A percentile compares a stretch with the other conserved stretches of the same genome.
Evolutionary conservation across 371 early-diverging fungal genomes (phyloP).

Genomic region (Syncephalastrum contaminatum): DNA sequence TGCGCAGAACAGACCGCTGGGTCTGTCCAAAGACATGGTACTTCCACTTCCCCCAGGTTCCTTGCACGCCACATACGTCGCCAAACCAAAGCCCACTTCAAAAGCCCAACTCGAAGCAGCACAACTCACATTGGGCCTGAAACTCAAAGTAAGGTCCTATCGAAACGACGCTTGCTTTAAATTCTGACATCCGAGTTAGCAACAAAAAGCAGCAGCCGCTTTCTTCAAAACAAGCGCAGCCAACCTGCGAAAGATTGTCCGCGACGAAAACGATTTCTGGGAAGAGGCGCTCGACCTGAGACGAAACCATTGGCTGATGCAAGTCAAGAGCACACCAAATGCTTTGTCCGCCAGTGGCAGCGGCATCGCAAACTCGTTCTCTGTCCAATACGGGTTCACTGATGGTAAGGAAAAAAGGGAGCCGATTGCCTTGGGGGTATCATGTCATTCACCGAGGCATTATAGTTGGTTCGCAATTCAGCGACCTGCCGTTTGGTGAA

Average conservation of each 20-base stretch:
- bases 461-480: constrained; percentile 45
- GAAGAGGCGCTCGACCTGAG: constrained; percentile 62
- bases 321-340: constrained; percentile 34
- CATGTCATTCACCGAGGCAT: not conserved
- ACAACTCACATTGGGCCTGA: constrained; percentile 69
- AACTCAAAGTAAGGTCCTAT: constrained; percentile 40
- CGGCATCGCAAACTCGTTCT: constrained; percentile 24
- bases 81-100: constrained; percentile 42
- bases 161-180: not conserved
- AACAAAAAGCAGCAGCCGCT: constrained; percentile 60
- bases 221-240: constrained; percentile 56
- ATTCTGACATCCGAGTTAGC: constrained; percentile 22
- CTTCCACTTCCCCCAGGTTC: constrained; percentile 48
- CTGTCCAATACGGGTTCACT: constrained; percentile 59
- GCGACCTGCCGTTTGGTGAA: constrained; percentile 35
- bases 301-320: constrained; percentile 67
- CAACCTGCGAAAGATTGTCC: constrained; percentile 46
- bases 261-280: constrained; percentile 70
- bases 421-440: not conserved
- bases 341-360: constrained; percentile 15
- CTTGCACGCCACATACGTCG: constrained; percentile 55
- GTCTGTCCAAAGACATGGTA: constrained; percentile 30
- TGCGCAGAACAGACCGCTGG: constrained; percentile 41
- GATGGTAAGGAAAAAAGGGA: constrained; percentile 41
- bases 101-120: constrained; percentile 54